phyloP scores from a whole-genome alignment of 2,329 filamentous ascomycete genomes.

The Aphanocladium album region DNA sequence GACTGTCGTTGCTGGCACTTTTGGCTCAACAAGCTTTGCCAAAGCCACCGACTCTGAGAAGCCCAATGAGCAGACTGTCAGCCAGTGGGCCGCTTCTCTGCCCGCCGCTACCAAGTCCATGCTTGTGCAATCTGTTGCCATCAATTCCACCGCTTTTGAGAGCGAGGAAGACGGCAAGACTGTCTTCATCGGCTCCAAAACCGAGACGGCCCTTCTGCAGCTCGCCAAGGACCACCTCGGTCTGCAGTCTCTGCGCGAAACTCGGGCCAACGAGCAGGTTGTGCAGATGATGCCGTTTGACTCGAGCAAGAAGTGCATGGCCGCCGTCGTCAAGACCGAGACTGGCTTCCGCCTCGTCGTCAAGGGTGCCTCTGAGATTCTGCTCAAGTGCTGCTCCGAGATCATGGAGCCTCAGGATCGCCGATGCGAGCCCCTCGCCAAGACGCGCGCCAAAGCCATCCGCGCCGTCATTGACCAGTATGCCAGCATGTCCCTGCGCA shows the following conservation, averaged over 20 bases:
- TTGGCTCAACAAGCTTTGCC: conserved; percentile 43
- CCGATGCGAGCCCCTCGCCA: conserved; percentile 49
- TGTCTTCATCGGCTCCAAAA: conserved; percentile 51
- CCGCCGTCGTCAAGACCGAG: conserved; percentile 43
- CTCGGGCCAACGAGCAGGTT: conserved; percentile 41
- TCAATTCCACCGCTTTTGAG: conserved; percentile 58
- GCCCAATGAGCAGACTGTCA: conserved; percentile 14
- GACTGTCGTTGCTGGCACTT: conserved; percentile 66
- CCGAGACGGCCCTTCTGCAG: conserved; percentile 49
- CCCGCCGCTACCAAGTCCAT: conserved; percentile 26
- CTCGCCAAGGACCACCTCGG: conserved; percentile 47
- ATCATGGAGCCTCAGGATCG: conserved; percentile 37
- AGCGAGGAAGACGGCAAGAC: conserved; percentile 40
- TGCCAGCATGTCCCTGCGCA: conserved; percentile 63
- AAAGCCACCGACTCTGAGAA: conserved; percentile 23
- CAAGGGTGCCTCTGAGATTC: conserved; percentile 54
- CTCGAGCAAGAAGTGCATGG: conserved; percentile 53
- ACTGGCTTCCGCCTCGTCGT: conserved; percentile 44
- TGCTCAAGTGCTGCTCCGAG: conserved; percentile 41
- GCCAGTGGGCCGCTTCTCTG: conserved; percentile 17
- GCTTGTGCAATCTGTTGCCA: conserved; percentile 39
- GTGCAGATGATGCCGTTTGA: conserved; percentile 51
- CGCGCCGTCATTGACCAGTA: conserved; percentile 53
- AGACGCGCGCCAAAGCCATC: conserved; percentile 48
- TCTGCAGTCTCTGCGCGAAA: conserved; percentile 41